Evolutionary conservation across 2,329 filamentous ascomycete genomes (phyloP).

Genomic region (Fusarium torulosum): DNA sequence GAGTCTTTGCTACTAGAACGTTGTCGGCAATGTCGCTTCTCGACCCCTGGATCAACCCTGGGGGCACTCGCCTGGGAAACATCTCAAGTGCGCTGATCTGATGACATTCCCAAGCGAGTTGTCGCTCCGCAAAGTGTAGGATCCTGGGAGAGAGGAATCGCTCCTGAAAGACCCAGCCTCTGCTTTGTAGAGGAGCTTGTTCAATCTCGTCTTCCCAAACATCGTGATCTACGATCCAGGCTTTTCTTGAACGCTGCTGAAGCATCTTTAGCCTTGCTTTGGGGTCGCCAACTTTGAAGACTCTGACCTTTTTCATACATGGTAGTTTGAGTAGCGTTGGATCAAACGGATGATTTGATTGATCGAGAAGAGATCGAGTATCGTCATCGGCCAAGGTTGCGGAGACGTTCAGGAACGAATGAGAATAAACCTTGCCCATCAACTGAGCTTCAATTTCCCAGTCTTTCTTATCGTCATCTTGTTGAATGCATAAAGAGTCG

Average conservation of each 20-base stretch:
- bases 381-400: slow-evolving; percentile 4
- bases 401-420: slow-evolving; percentile 16
- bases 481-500: slow-evolving; percentile 52
- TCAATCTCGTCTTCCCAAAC: slow-evolving; percentile 10
- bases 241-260: neutral
- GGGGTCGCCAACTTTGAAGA: neutral
- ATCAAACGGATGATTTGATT: neutral
- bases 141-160: slow-evolving; percentile 12
- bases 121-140: slow-evolving; percentile 21
- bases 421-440: slow-evolving; percentile 16
- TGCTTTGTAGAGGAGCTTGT: neutral
- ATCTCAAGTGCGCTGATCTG: slow-evolving; percentile 12
- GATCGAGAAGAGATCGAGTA: neutral
- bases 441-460: slow-evolving; percentile 1
- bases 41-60: neutral
- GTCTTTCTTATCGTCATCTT: slow-evolving; percentile 30
- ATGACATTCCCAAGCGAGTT: slow-evolving; percentile 25
- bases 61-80: slow-evolving; percentile 5
- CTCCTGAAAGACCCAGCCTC: slow-evolving; percentile 32
- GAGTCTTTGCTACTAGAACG: neutral
- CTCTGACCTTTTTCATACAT: neutral
- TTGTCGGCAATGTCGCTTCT: neutral
- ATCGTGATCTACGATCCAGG: neutral
- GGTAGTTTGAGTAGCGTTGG: neutral
- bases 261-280: neutral